Base-by-base conservation (phyloP, 2,329 filamentous ascomycete species). In the Xylariaceae sp. region DNA sequence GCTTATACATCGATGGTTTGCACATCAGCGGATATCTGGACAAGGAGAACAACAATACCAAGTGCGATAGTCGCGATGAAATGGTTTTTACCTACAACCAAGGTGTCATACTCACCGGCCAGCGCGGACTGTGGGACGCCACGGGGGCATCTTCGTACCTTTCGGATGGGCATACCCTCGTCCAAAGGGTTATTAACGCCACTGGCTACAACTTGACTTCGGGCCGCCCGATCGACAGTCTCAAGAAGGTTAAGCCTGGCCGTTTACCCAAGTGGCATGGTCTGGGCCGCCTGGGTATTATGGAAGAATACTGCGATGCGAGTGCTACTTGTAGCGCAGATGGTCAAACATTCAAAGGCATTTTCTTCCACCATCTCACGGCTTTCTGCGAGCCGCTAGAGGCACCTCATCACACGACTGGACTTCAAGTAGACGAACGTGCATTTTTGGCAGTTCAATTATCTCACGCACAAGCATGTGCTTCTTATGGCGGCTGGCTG, bases 11-110 rank as follows among this genome's bases (percentile, higher is more conserved):
- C 0, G 93, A 97, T 63, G 93, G 93, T 11, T 97, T 90, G 66
- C 93, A 97, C 69, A 87, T 97, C 63, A 81, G 77, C 13, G 82
- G 82, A 19, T 88, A 79, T 72, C 73, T 75, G 22, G 80, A 83
- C 51, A 72, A 74, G 6, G 78, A 79, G 53, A 78, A 77, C 22
- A 83, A 85, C 45, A 90, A 88, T 50, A 85, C 82, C 0, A 78
- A 82, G 57, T 97, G 93, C 68, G 89, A 97, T 66, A 69, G 82
- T 45, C 82, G 91, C 45, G 89, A 96, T 69, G 84, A 92, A 60
- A 93, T 91, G 85, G 87, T 96, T 9, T 96, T 92, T 70, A 95
- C 91, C 0, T 97, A 97, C 74, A 97, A 97, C 71, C 93, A 97
- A 70, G 93, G 92, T 18, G 90, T 97, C 4, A 65, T 97, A 1